A percentile compares a stretch with the other conserved stretches of the same genome.
phyloP scores from a whole-genome alignment of 805 yeast species.

The Lipomyces oligophaga region DNA sequence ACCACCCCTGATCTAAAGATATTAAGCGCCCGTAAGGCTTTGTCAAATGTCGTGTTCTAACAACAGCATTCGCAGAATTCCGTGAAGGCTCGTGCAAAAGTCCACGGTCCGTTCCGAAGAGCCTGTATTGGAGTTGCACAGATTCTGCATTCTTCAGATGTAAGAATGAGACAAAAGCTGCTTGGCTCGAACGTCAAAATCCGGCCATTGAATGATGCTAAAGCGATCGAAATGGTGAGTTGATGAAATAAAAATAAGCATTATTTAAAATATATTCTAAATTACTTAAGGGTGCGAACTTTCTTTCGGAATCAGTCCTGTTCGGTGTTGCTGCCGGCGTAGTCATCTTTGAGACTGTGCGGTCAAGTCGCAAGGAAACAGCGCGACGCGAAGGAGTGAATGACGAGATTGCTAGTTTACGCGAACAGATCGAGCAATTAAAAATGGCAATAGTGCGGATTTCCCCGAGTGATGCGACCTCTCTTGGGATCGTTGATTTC shows the following conservation, averaged over 20 bases:
- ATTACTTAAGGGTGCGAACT: conserved; percentile 57
- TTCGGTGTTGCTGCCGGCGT: conserved; percentile 77
- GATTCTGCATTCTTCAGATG: conserved; percentile 61
- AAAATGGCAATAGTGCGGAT: conserved; percentile 5
- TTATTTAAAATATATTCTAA: neutral
- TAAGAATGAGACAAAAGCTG: conserved; percentile 55
- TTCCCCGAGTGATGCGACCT: conserved; percentile 5
- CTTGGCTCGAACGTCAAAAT: conserved; percentile 53
- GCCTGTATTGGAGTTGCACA: conserved; percentile 72
- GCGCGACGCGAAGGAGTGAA: conserved; percentile 59
- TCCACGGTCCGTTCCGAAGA: conserved; percentile 59
- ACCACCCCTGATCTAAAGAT: no score
- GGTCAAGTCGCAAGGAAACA: conserved; percentile 62
- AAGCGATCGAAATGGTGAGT: conserved; percentile 60
- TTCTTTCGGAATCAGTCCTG: conserved; percentile 71
- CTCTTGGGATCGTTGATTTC: conserved; percentile 5
- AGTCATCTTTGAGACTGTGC: conserved; percentile 64
- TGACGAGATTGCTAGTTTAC: conserved; percentile 68
- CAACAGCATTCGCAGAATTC: conserved; percentile 41
- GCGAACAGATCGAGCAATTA: conserved; percentile 62
- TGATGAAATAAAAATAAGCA: neutral
- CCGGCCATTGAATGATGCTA: conserved; percentile 75
- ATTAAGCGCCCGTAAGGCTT: neutral
- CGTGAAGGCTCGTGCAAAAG: conserved; percentile 69
- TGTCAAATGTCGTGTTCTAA: neutral